These are phyloP conservation scores for Raddia distichophylla DNA, from an alignment of 176 grass and related monocot species.

Conservation along the genomic window DNA sequence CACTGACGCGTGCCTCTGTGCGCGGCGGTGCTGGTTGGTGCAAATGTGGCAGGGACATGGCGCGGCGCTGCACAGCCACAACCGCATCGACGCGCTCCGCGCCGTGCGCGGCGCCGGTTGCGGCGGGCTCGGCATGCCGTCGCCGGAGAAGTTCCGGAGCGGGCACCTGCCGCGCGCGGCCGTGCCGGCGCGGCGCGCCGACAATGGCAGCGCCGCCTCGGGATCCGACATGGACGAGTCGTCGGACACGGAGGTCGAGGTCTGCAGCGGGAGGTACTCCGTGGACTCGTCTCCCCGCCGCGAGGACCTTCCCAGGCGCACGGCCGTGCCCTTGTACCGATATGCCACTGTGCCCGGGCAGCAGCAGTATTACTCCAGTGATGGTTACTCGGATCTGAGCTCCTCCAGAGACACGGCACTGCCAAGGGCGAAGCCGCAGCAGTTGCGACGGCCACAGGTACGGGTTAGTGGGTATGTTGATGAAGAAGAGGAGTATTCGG, in stretches of 20 bases:
- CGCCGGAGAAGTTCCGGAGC: conserved; percentile 90
- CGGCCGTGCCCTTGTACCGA: conserved; percentile 43
- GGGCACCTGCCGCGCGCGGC: conserved; percentile 67
- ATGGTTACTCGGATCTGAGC: conserved; percentile 88
- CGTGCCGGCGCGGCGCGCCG: conserved; percentile 52
- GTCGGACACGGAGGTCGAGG: conserved; percentile 71
- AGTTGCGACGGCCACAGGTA: conserved; percentile 38
- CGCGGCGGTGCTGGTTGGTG: conserved; percentile 12
- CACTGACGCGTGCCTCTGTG: conserved; percentile 32
- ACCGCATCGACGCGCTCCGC: conserved; percentile 63
- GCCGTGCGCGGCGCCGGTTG: conserved; percentile 37
- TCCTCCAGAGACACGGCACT: conserved; percentile 78
- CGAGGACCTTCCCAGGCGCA: conserved; percentile 30
- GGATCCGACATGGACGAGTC: conserved; percentile 95
- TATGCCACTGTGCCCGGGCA: conserved; percentile 45
- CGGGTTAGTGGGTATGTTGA: conserved; percentile 55
- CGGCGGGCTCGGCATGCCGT: conserved; percentile 72
- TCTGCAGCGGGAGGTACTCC: conserved; percentile 67
- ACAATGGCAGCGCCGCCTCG: conserved; percentile 56
- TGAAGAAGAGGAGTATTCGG: conserved; percentile 75
- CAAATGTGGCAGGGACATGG: conserved; percentile 42
- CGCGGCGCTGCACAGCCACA: conserved; percentile 47
- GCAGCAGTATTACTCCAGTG: conserved; percentile 78
- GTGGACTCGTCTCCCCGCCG: conserved; percentile 71
- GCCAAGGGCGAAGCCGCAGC: conserved; percentile 54